Percentiles rank a stretch among this genome's conserved stretches.
phyloP scores from a whole-genome alignment of 192 early-diverging fungal species.

The Phycomyces nitens region DNA sequence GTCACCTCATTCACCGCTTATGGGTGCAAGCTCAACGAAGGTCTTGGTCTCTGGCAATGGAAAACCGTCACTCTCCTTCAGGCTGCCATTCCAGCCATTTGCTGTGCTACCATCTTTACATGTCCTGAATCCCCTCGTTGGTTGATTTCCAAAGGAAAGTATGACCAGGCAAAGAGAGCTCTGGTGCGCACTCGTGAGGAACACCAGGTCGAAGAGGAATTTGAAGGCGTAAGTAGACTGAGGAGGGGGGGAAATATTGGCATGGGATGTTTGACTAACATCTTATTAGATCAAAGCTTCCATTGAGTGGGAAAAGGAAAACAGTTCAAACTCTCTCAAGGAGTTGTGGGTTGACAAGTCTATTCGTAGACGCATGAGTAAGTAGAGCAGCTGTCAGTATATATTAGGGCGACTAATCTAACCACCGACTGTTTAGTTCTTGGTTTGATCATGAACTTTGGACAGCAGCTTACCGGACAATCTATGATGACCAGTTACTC shows the following conservation, averaged over 20 bases:
- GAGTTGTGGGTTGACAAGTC: conserved; percentile 14
- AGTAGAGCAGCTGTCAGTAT: neutral
- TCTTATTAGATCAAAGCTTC: conserved; percentile 13
- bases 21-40: neutral
- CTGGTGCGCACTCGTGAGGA: conserved; percentile 17
- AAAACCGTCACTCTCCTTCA: conserved; percentile 15
- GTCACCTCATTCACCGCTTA: conserved; percentile 21
- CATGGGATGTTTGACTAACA: no score
- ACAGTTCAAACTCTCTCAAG: conserved; percentile 9
- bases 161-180: conserved; percentile 12
- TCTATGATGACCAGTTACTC: conserved; percentile 25
- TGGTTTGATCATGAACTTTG: conserved; percentile 28
- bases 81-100: conserved; percentile 3
- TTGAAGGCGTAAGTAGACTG: conserved; percentile 16
- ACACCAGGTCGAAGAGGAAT: conserved; percentile 17
- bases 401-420: neutral
- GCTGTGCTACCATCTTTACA: conserved; percentile 15
- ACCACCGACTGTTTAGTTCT: neutral
- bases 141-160: conserved; percentile 10
- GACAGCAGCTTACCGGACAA: conserved; percentile 29
- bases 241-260: neutral
- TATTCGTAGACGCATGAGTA: conserved; percentile 16
- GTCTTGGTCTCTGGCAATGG: conserved; percentile 24
- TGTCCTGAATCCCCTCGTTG: conserved; percentile 25
- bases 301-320: conserved; percentile 18